These are phyloP conservation scores for Euphorbia schlechtendalii DNA, from an alignment of 441 rosid genomes.

Conservation along the genomic window DNA sequence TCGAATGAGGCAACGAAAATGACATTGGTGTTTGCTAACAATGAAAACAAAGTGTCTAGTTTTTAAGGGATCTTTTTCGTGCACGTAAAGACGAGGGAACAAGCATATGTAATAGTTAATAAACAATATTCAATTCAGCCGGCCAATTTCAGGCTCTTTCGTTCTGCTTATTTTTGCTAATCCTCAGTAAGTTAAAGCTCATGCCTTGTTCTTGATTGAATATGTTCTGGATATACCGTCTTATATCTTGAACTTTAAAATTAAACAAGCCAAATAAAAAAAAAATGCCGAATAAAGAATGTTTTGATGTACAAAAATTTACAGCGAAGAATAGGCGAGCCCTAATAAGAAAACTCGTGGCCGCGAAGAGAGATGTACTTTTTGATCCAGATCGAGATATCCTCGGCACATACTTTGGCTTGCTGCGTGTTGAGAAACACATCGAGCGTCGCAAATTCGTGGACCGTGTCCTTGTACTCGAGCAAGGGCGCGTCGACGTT, in stretches of 20 bases:
- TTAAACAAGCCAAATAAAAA: no score
- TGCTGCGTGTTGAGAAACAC: conserved; percentile 72
- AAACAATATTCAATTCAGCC: conserved; percentile 7
- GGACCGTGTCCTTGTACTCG: conserved; percentile 82
- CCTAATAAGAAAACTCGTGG: conserved; percentile 76
- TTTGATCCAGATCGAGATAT: conserved; percentile 85
- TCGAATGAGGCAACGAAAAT: conserved; percentile 9
- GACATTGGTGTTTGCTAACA: not conserved
- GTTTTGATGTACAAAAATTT: no score
- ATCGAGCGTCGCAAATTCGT: conserved; percentile 85
- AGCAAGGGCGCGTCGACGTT: conserved; percentile 83
- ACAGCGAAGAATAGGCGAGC: no score
- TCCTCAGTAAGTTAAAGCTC: not conserved
- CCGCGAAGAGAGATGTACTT: conserved; percentile 80
- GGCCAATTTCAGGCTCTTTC: conserved; percentile 7
- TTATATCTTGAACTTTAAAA: not conserved
- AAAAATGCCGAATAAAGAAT: conserved; percentile 1
- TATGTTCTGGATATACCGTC: conserved; percentile 8
- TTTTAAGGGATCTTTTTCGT: not conserved
- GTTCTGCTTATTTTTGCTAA: not conserved
- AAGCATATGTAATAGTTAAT: not conserved
- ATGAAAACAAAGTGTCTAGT: not conserved
- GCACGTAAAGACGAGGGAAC: not conserved
- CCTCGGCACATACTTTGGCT: conserved; percentile 85
- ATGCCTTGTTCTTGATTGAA: conserved; percentile 1